Evolutionary conservation across 1,284 basidiomycete genomes (phyloP).

Genomic region (Rhodotorula glutinis): DNA sequence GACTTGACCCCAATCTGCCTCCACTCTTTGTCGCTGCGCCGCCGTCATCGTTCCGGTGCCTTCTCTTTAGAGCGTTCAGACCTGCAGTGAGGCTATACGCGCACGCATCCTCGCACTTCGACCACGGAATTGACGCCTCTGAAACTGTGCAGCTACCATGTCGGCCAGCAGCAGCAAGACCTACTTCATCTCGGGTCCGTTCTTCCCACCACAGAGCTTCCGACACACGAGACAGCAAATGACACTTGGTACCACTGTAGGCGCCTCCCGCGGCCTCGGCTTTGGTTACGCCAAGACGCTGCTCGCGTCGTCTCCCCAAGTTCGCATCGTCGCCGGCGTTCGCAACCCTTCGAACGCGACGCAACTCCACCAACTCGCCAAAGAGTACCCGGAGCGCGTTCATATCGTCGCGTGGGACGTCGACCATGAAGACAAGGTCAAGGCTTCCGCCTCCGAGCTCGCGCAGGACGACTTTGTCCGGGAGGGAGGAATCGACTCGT

Average conservation of each 20-base stretch:
- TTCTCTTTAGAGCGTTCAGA: too few relatives aligned
- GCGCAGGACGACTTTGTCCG: slow-evolving; percentile 1
- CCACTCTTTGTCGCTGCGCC: too few relatives aligned
- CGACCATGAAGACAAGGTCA: slow-evolving; percentile 6
- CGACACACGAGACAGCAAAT: too few relatives aligned
- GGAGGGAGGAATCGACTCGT: slow-evolving; percentile 5
- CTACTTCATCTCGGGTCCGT: slow-evolving; percentile 23
- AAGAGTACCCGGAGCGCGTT: slow-evolving; percentile 7
- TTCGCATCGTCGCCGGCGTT: slow-evolving; percentile 23
- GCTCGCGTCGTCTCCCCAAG: slow-evolving; percentile 5
- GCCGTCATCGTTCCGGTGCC: too few relatives aligned
- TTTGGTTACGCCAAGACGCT: slow-evolving; percentile 25
- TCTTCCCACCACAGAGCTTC: too few relatives aligned
- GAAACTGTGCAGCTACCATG: too few relatives aligned
- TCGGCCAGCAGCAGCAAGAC: neutral
- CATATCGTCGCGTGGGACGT: slow-evolving; percentile 24
- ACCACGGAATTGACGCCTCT: too few relatives aligned
- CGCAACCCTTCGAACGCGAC: slow-evolving; percentile 23
- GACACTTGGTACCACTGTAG: too few relatives aligned
- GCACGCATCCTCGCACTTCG: too few relatives aligned
- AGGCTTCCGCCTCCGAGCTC: slow-evolving; percentile 7
- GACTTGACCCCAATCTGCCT: too few relatives aligned
- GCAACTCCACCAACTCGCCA: slow-evolving; percentile 22
- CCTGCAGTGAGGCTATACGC: too few relatives aligned
- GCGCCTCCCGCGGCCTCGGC: slow-evolving; percentile 32